Conservation (phyloP, 192 early-diverging fungal genomes). For the Backusella australiensis region DNA sequence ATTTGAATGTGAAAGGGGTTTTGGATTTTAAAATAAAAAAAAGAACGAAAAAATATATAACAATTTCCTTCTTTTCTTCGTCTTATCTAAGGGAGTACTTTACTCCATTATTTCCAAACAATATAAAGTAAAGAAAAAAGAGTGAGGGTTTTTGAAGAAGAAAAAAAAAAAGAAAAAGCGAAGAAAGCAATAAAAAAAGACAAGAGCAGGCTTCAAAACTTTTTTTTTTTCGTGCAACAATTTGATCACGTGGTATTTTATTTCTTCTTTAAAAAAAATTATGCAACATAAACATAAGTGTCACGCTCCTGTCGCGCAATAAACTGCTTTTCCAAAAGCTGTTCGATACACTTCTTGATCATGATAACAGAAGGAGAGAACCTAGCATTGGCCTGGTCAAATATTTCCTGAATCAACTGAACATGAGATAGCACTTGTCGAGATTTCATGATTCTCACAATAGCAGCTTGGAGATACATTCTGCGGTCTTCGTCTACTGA, state of each 20-base stretch:
- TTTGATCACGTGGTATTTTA: neutral
- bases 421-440: conserved; percentile 62
- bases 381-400: conserved; percentile 64
- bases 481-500: conserved; percentile 79
- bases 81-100: conserved; percentile 3
- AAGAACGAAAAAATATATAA: neutral
- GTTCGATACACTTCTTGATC: conserved; percentile 86
- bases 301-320: conserved; percentile 62
- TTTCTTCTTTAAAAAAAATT: conserved; percentile 16
- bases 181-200: neutral
- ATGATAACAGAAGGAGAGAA: conserved; percentile 69
- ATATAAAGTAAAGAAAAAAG: neutral
- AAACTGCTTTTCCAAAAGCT: conserved; percentile 83
- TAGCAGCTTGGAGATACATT: conserved; percentile 78
- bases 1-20: neutral
- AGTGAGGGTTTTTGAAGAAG: neutral
- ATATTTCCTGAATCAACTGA: conserved; percentile 73
- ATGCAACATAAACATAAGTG: conserved; percentile 68
- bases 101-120: neutral
- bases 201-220: neutral
- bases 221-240: neutral
- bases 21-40: conserved; percentile 3
- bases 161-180: neutral
- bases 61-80: neutral
- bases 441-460: conserved; percentile 88